Percentiles rank a stretch among this genome's conserved stretches.
Evolutionary conservation across 1,139 yeast genomes (phyloP).

Genomic region (Scheffersomyces parashehatae): DNA sequence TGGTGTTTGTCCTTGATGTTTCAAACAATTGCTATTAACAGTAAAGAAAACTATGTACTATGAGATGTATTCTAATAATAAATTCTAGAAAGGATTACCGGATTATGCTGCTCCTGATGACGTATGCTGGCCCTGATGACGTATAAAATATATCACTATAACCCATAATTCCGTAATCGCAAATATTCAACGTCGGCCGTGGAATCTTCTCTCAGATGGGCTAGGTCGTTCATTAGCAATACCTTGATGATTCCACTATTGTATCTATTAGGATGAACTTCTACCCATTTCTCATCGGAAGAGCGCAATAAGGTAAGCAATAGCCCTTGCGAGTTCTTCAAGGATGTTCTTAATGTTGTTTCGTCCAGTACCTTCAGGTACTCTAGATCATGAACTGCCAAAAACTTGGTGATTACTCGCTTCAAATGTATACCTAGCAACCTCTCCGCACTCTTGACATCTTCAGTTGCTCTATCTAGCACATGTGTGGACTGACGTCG

Average conservation of each 20-base stretch:
- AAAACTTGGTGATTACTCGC: conserved; percentile 22
- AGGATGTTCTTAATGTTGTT: conserved; percentile 15
- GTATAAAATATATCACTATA: not conserved
- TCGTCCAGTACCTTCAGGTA: conserved; percentile 18
- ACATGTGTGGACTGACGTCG: not conserved
- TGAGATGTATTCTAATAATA: no score
- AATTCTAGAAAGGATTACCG: no score
- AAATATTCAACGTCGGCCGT: conserved; percentile 4
- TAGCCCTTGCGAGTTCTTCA: conserved; percentile 9
- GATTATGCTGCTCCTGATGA: no score
- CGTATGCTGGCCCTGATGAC: no score
- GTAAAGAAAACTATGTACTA: no score
- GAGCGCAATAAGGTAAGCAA: conserved; percentile 5
- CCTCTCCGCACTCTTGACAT: conserved; percentile 4
- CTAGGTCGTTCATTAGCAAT: conserved; percentile 18
- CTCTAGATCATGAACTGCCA: conserved; percentile 26
- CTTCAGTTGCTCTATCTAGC: not conserved
- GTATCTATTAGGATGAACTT: conserved; percentile 10
- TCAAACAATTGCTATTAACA: no score
- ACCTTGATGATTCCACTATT: conserved; percentile 17
- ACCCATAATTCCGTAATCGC: conserved; percentile 14
- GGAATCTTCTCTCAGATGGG: conserved; percentile 15
- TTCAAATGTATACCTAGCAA: conserved; percentile 16
- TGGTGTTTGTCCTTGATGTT: no score
- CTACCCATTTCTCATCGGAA: conserved; percentile 15